Percentiles rank a stretch among this genome's conserved stretches.
phyloP scores from a whole-genome alignment of 139 green algal genomes.

The Chlorella sp. region DNA sequence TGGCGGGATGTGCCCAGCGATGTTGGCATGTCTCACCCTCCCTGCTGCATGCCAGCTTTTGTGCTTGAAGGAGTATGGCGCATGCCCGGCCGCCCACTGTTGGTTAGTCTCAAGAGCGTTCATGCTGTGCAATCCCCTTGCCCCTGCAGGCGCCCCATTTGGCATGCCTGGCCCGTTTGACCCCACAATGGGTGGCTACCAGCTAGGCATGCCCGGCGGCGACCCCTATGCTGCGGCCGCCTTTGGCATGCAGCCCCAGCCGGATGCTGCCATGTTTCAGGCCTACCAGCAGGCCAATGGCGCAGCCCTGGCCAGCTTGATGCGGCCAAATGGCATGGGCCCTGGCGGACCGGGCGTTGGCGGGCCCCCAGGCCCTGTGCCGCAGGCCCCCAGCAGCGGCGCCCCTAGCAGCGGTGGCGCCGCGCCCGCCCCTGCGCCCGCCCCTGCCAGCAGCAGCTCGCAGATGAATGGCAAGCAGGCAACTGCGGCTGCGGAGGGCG shows the following conservation, averaged over 20 bases:
- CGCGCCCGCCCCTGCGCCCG: not conserved
- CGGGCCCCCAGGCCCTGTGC: not conserved
- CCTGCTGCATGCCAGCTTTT: no score
- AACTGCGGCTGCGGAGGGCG: not conserved
- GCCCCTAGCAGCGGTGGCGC: not conserved
- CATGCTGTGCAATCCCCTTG: not conserved
- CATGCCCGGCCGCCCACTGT: no score
- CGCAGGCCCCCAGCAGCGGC: no score
- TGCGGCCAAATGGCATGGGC: slow-evolving; percentile 7
- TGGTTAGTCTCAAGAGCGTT: no score
- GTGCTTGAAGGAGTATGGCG: no score
- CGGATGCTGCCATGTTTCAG: slow-evolving; percentile 27
- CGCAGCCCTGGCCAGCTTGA: not conserved
- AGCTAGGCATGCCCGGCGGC: slow-evolving; percentile 29
- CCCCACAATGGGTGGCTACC: slow-evolving; percentile 21
- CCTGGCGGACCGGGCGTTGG: not conserved
- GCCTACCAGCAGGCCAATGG: slow-evolving; percentile 30
- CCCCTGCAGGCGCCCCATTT: slow-evolving; percentile 16
- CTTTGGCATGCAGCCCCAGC: slow-evolving; percentile 30
- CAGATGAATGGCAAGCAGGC: slow-evolving; percentile 31
- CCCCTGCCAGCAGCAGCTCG: not conserved
- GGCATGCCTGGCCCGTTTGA: slow-evolving; percentile 29
- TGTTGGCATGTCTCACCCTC: no score
- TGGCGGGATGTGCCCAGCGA: no score
- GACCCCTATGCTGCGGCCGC: slow-evolving; percentile 22